phyloP scores from a whole-genome alignment of 2,329 filamentous ascomycete species.

The Cryphonectria radicalis region DNA sequence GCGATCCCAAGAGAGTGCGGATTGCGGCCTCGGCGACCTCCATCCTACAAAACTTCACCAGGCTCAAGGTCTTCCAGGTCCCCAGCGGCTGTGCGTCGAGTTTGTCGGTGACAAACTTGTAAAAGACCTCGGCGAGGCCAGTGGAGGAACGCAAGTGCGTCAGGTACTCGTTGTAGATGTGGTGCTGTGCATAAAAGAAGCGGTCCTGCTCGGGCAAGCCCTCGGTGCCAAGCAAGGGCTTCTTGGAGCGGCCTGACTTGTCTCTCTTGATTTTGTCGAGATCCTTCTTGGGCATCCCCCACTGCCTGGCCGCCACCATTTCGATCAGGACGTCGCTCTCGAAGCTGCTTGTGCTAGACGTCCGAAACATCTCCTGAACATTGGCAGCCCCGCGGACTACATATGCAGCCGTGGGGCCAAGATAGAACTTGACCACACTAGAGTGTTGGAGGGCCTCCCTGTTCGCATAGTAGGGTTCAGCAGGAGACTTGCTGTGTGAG shows the following conservation, averaged over 20 bases:
- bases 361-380: conserved; percentile 8
- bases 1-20: conserved; percentile 24
- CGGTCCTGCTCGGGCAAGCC: conserved; percentile 19
- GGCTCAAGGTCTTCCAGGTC: conserved; percentile 25
- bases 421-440: conserved; percentile 3
- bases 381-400: background rate
- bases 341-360: conserved; percentile 3
- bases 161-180: conserved; percentile 30
- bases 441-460: conserved; percentile 4
- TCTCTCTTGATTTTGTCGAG: conserved; percentile 19
- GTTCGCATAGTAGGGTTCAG: background rate
- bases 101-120: conserved; percentile 23
- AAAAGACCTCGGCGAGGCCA: conserved; percentile 26
- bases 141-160: conserved; percentile 15
- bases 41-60: conserved; percentile 26
- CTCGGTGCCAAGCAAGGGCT: conserved; percentile 25
- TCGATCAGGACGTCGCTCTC: background rate
- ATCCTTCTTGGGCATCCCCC: conserved; percentile 3
- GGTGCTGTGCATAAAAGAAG: conserved; percentile 30
- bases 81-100: conserved; percentile 23
- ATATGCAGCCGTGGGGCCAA: conserved; percentile 3
- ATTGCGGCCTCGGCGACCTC: conserved; percentile 31
- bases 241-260: conserved; percentile 38
- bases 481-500: background rate
- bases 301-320: background rate